Evolutionary conservation across 1,284 basidiomycete species (phyloP), one percentile per base, ranked within the genome.

Genomic region (Austropuccinia psidii): DNA sequence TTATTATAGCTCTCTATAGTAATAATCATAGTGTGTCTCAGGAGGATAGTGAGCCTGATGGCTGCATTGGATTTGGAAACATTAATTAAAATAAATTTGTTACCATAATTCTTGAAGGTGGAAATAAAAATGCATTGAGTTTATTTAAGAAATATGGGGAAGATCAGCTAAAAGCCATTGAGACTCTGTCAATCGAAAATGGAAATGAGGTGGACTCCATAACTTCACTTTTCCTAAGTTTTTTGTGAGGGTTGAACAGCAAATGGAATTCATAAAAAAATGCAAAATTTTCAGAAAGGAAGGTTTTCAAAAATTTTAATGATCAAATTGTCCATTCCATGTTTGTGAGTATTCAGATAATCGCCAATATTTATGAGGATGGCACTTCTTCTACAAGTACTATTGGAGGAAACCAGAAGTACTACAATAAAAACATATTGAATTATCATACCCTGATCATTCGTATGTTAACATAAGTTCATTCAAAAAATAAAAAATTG

Each of bases 391-490:
- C 78, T 9, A 79, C 90, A 77, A 80, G 79, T 27, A 88, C 87
- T 0, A 69, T 37, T 4, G 93, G 96, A 35, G 55, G 52, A 1
- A 80, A 79, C 68, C 79, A 80, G 31, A 57, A 70, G 41, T 55
- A 70, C 37, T 39, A 57, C 78, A 94, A 95, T 81, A 98, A 98
- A 81, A 93, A 93, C 0, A 91, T 94, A 79, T 84, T 98, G 69
- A 97, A 98, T 80, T 96, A 94, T 78, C 91, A 96, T 79, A 91
- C 98, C 77, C 89, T 97, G 78, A 85, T 98, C 76, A 91, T 98
- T 75, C 93, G 93, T 93, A 77, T 78, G 89, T 84, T 41, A 21
- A 41, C 55, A 13, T 33, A 24, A 21, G 19, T 57, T 65, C 19
- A 24, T 67, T 43, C 70, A 49, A 45, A 24, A 8, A 35, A 17